Percentiles rank a stretch among this genome's conserved stretches.
These are phyloP conservation scores for Podosphaera fusca DNA, from an alignment of 2,329 filamentous ascomycete species.

Conservation along the genomic window DNA sequence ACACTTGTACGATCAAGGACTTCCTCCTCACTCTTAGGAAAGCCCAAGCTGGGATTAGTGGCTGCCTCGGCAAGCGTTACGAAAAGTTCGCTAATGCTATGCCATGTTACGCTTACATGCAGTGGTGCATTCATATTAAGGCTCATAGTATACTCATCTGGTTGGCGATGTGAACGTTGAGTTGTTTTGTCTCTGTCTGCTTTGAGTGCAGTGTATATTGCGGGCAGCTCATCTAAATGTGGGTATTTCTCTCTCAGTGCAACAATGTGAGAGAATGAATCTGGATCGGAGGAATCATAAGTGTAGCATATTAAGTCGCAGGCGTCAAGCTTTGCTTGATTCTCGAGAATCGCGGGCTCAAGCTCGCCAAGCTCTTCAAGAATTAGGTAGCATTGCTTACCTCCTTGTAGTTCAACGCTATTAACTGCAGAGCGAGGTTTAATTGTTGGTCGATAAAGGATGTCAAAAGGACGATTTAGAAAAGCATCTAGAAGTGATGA, in stretches of 20 bases:
- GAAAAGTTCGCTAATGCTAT: constrained; percentile 81
- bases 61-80: constrained; percentile 78
- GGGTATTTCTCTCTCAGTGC: constrained; percentile 56
- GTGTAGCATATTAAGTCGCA: constrained; percentile 90
- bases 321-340: constrained; percentile 67
- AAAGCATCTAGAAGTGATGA: constrained; percentile 80
- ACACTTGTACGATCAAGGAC: constrained; percentile 61
- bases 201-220: constrained; percentile 82
- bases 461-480: constrained; percentile 65
- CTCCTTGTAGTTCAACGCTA: constrained; percentile 82
- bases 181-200: constrained; percentile 91
- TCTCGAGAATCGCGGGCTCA: constrained; percentile 87
- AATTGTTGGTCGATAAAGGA: constrained; percentile 77
- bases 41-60: constrained; percentile 68
- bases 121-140: constrained; percentile 78
- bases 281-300: constrained; percentile 90
- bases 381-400: constrained; percentile 92
- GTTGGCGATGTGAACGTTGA: constrained; percentile 76
- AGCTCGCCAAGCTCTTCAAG: constrained; percentile 84
- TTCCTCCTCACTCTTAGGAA: constrained; percentile 76
- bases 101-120: constrained; percentile 89
- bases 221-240: constrained; percentile 69
- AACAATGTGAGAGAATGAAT: constrained; percentile 84
- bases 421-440: constrained; percentile 87
- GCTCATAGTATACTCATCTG: constrained; percentile 69